Evolutionary conservation across 2,329 filamentous ascomycete species (phyloP).

Genomic region (Fusarium metavorans): DNA sequence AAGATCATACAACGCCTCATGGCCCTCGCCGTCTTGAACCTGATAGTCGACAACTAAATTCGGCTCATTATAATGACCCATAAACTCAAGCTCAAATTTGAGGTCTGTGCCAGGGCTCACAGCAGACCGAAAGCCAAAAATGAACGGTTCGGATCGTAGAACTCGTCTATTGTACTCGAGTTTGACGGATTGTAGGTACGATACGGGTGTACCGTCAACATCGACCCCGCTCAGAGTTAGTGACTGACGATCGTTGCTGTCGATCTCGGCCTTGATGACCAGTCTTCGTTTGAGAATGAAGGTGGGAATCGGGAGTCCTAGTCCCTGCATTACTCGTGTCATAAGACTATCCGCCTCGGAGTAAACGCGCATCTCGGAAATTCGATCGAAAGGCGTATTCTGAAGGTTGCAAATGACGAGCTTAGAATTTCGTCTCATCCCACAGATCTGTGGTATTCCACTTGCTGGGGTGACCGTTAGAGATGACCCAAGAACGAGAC

Average conservation of each 20-base stretch:
- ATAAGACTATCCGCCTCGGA: conserved; percentile 55
- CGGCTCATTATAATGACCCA: conserved; percentile 60
- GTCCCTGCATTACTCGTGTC: conserved; percentile 53
- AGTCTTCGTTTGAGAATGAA: conserved; percentile 54
- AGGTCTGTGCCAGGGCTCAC: conserved; percentile 42
- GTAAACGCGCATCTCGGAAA: conserved; percentile 50
- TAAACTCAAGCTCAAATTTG: conserved; percentile 59
- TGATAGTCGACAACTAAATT: conserved; percentile 43
- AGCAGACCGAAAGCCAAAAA: conserved; percentile 49
- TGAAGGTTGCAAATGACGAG: conserved; percentile 62
- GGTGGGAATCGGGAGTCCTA: conserved; percentile 50
- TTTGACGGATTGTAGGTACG: conserved; percentile 56
- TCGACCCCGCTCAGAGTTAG: conserved; percentile 53
- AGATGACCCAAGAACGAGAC: conserved; percentile 60
- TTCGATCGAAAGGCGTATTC: conserved; percentile 54
- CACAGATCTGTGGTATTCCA: conserved; percentile 54
- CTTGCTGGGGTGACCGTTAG: conserved; percentile 58
- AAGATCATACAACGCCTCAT: conserved; percentile 9
- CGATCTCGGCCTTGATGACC: conserved; percentile 42
- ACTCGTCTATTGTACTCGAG: conserved; percentile 52
- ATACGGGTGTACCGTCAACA: conserved; percentile 54
- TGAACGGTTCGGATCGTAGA: conserved; percentile 53
- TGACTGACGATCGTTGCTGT: conserved; percentile 36
- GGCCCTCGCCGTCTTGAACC: rapidly evolving
- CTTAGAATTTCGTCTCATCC: conserved; percentile 44